Conservation (phyloP, 2,329 filamentous ascomycete genomes). For the Geoglossum cookeanum region DNA sequence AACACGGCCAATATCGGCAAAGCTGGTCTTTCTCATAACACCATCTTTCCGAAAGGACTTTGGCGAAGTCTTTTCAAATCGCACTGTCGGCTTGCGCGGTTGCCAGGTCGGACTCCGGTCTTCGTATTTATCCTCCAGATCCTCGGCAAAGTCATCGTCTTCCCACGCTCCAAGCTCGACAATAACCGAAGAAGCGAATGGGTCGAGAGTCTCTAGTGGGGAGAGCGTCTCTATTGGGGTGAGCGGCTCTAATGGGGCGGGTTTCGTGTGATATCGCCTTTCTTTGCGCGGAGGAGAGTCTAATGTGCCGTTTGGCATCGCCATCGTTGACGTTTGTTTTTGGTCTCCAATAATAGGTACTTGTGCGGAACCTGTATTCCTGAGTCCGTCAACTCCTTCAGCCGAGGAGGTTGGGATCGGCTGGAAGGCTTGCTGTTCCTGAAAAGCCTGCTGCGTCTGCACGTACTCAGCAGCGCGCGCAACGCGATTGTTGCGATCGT, state of each 20-base stretch:
- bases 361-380: background rate
- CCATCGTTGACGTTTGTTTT: background rate
- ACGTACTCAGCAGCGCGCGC: slow-evolving; percentile 1
- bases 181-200: background rate
- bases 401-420: background rate
- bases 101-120: background rate
- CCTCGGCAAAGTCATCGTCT: background rate
- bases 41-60: background rate
- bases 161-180: background rate
- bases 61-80: background rate
- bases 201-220: too few species aligned
- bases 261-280: background rate
- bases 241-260: background rate
- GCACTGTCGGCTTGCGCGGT: background rate
- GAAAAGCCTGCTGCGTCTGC: too few species aligned
- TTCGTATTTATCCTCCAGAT: background rate
- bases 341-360: background rate
- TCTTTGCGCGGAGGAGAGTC: background rate
- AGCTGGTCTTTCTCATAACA: background rate
- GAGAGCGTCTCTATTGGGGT: too few species aligned
- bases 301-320: background rate
- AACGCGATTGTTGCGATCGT: background rate
- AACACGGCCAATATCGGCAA: background rate
- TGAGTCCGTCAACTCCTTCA: background rate
- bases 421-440: slow-evolving; percentile 1